Conservation (phyloP, 371 early-diverging fungal genomes). For the Fennellomyces sp. region DNA sequence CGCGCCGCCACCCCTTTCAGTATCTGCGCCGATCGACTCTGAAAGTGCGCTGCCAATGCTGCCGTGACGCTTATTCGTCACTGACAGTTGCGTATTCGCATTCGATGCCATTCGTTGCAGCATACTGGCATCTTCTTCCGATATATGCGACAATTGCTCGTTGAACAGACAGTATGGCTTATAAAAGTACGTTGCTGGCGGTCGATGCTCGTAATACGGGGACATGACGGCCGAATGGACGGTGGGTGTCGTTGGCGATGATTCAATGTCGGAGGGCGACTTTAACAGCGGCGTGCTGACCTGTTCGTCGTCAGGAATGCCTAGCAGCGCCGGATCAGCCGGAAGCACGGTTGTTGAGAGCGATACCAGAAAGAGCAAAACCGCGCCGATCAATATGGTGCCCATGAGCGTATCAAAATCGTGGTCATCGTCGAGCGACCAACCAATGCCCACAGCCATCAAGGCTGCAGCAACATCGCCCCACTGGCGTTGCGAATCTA, state of each 20-base stretch:
- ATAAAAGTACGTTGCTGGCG: slow-evolving; percentile 10
- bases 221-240: slow-evolving; percentile 3
- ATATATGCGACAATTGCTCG: slow-evolving; percentile 27
- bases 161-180: slow-evolving; percentile 23
- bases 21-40: background rate
- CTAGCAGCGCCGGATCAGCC: slow-evolving; percentile 27
- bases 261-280: slow-evolving; percentile 9
- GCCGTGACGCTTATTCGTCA: background rate
- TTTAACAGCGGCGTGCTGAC: slow-evolving; percentile 11
- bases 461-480: slow-evolving; percentile 31
- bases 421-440: slow-evolving; percentile 43
- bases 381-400: slow-evolving; percentile 32
- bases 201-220: background rate
- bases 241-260: background rate
- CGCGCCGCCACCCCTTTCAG: background rate
- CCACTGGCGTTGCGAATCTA: slow-evolving; percentile 32
- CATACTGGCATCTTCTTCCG: slow-evolving; percentile 27
- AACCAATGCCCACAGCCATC: slow-evolving; percentile 35
- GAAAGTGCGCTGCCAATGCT: background rate
- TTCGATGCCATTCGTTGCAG: slow-evolving; percentile 15
- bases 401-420: slow-evolving; percentile 51
- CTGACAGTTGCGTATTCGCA: slow-evolving; percentile 5
- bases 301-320: slow-evolving; percentile 4
- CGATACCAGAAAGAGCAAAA: slow-evolving; percentile 35
- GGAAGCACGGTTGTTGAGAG: slow-evolving; percentile 41